phyloP scores from a whole-genome alignment of 306 rosid species.

The Canavalia gladiata region DNA sequence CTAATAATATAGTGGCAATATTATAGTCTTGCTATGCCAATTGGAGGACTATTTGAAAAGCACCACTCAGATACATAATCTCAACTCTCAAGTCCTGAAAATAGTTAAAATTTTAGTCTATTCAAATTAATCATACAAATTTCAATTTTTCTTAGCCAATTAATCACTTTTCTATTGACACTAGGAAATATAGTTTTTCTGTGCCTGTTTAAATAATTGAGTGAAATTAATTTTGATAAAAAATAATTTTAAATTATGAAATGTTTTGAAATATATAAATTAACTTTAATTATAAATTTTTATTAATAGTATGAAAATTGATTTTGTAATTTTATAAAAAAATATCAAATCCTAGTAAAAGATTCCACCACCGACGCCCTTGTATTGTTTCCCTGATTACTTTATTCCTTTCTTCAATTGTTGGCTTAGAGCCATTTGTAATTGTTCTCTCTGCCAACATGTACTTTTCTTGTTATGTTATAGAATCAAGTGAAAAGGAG shows the following conservation, averaged over 20 bases:
- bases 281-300: too few relatives aligned
- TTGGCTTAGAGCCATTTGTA: conserved; percentile 2
- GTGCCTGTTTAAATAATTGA: too few relatives aligned
- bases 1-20: background rate
- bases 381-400: background rate
- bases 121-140: background rate
- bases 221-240: too few relatives aligned
- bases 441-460: conserved; percentile 19
- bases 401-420: conserved; percentile 54
- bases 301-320: too few relatives aligned
- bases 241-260: too few relatives aligned
- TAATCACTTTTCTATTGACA: background rate
- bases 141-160: background rate
- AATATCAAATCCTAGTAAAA: conserved; percentile 31
- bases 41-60: conserved; percentile 31
- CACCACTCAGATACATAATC: background rate
- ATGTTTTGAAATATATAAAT: too few relatives aligned
- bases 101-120: background rate
- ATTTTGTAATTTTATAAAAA: too few relatives aligned
- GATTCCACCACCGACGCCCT: conserved; percentile 49
- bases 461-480: conserved; percentile 35
- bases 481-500: conserved; percentile 27
- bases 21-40: conserved; percentile 36
- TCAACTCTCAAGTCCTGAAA: background rate
- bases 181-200: too few relatives aligned